Evolutionary conservation across 140 eudicot species (phyloP).

Genomic region (Bidens hawaiensis): DNA sequence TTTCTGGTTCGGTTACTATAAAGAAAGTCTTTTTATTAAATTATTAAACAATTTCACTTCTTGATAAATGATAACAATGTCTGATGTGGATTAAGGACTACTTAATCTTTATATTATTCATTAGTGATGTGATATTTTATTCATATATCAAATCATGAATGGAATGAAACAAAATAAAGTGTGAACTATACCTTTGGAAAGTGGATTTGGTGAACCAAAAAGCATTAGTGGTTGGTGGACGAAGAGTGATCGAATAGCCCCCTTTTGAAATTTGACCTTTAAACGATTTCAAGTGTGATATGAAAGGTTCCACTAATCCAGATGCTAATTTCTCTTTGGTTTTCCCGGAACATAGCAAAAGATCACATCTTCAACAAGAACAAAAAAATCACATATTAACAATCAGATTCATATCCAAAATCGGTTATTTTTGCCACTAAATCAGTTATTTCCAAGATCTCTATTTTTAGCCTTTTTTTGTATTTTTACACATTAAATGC

Average conservation of each 20-base stretch:
- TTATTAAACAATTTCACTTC: too few relatives aligned
- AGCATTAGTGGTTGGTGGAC: conserved; percentile 52
- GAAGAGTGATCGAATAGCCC: conserved; percentile 90
- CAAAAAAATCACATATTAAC: conserved; percentile 12
- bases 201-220: conserved; percentile 90
- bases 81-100: conserved; percentile 2
- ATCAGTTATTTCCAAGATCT: too few relatives aligned
- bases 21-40: conserved; percentile 2
- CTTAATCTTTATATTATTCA: conserved; percentile 3
- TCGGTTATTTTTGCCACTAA: too few relatives aligned
- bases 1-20: not conserved
- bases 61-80: not conserved
- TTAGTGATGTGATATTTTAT: conserved; percentile 10
- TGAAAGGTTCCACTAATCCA: conserved; percentile 90
- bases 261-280: conserved; percentile 95
- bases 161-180: not conserved
- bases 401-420: not conserved
- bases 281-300: conserved; percentile 72
- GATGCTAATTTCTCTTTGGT: conserved; percentile 85
- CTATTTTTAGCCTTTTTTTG: too few relatives aligned
- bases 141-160: conserved; percentile 8
- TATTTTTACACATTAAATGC: too few relatives aligned
- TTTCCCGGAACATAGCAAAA: conserved; percentile 65
- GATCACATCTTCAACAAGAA: conserved; percentile 73
- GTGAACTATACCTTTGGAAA: conserved; percentile 62